Conservation (phyloP, 805 yeast genomes). For the Nakazawaea molendinolei region DNA sequence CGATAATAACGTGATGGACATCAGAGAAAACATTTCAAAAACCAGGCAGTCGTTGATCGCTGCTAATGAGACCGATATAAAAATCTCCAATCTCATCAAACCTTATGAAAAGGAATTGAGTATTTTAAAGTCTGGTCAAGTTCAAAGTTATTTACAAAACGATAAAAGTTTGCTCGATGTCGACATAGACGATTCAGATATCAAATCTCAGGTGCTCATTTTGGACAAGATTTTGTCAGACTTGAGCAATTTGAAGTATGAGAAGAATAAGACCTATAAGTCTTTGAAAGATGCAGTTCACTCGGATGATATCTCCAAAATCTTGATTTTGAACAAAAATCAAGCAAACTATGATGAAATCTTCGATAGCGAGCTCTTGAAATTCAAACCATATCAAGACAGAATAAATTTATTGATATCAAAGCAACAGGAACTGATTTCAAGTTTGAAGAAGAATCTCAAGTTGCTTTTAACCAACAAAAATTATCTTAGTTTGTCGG, state of each 20-base stretch:
- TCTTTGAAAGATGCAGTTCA: constrained; percentile 68
- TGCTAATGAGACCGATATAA: constrained; percentile 54
- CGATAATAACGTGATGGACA: constrained; percentile 7
- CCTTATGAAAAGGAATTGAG: constrained; percentile 34
- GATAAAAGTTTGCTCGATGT: constrained; percentile 54
- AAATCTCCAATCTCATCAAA: constrained; percentile 41
- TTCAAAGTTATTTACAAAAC: constrained; percentile 17
- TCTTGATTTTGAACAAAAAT: constrained; percentile 59
- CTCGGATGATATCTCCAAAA: constrained; percentile 77
- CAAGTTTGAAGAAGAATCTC: constrained; percentile 36
- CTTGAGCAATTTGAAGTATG: constrained; percentile 55
- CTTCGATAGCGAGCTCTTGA: constrained; percentile 67
- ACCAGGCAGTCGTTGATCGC: constrained; percentile 54
- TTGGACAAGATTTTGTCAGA: constrained; percentile 56
- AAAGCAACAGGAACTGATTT: constrained; percentile 50
- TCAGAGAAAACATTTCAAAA: constrained; percentile 49
- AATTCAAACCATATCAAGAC: constrained; percentile 62
- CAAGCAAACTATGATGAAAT: constrained; percentile 32
- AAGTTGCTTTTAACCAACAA: constrained; percentile 33
- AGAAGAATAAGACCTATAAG: constrained; percentile 51
- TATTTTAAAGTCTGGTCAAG: constrained; percentile 38
- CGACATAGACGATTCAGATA: constrained; percentile 38
- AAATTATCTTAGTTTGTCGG: constrained; percentile 33
- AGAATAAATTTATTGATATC: constrained; percentile 64
- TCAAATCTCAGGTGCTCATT: constrained; percentile 25